These are phyloP conservation scores for Alternaria alternata DNA, from an alignment of 2,329 filamentous ascomycete species.

Conservation along the genomic window DNA sequence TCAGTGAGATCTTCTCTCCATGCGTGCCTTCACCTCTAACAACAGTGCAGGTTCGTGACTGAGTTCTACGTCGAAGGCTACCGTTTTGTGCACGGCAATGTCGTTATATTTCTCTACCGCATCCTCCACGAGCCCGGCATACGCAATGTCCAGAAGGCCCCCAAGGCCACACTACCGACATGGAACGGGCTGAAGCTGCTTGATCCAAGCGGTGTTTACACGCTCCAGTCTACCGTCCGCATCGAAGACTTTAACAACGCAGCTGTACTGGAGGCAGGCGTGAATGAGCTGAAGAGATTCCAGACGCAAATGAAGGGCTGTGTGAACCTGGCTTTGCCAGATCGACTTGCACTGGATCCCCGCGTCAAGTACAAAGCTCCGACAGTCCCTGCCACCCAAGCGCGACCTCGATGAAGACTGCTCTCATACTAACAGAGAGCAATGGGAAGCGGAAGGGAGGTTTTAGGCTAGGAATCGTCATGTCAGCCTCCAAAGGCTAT, in stretches of 20 bases:
- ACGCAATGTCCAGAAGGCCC: slow-evolving; percentile 41
- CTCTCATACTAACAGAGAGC: background rate
- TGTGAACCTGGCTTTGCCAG: slow-evolving; percentile 64
- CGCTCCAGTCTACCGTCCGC: slow-evolving; percentile 66
- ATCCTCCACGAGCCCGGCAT: slow-evolving; percentile 58
- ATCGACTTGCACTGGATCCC: slow-evolving; percentile 67
- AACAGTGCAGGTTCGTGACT: slow-evolving; percentile 59
- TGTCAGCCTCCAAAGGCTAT: background rate
- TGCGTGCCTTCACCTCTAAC: slow-evolving; percentile 29
- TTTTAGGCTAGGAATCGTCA: background rate
- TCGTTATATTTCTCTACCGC: slow-evolving; percentile 65
- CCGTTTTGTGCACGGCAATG: slow-evolving; percentile 65
- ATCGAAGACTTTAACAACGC: slow-evolving; percentile 64
- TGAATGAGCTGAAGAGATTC: slow-evolving; percentile 63
- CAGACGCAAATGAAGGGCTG: slow-evolving; percentile 65
- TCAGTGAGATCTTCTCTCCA: slow-evolving; percentile 50
- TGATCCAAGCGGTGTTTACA: slow-evolving; percentile 65
- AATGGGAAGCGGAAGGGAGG: background rate
- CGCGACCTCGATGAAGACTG: slow-evolving; percentile 28
- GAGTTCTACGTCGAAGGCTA: slow-evolving; percentile 66
- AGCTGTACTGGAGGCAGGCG: slow-evolving; percentile 62
- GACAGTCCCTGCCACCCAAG: slow-evolving; percentile 20
- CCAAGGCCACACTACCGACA: slow-evolving; percentile 52
- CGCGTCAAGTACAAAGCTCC: slow-evolving; percentile 60
- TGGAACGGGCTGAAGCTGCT: slow-evolving; percentile 59